Base-by-base conservation (phyloP, 139 green algal genomes). In the Parachlorella kessleri region DNA sequence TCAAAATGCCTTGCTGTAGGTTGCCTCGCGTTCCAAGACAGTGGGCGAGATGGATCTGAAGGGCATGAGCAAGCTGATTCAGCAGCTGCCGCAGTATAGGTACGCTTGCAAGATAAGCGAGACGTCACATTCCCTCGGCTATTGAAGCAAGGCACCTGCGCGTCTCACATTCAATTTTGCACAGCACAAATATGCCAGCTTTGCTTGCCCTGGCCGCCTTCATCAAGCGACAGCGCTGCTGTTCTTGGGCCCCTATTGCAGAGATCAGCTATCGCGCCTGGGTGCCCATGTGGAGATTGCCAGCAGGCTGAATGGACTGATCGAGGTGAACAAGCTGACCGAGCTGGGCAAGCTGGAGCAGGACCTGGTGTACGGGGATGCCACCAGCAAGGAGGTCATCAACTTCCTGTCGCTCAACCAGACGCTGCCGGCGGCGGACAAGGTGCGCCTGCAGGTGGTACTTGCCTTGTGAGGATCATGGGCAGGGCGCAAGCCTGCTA, bases 361-460 rank as follows among this genome's bases (percentile, higher is more conserved):
- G 89, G 95, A 98, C 83, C 65, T 99, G 48, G 92, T 99, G 67
- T 97, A 96, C 81, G 97, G 96, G 0, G 94, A 99, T 14, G 95
- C 93, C 63, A 95, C 81, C 64, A 89, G 70, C 81, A 97, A 98
- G 85, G 96, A 99, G 54, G 81, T 99, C 63, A 90, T 98, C 63
- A 80, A 84, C 23, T 93, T 92, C 74, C 85, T 97, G 9, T 79
- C 75, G 7, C 64, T 67, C 66, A 73, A 89, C 68, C 75, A 81
- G 63, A 48, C 55, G 35, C 66, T 89, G 21, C 63, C 71, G 4
- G 33, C 75, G 33, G 48, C 75, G 28, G 91, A 94, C 79, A 96
- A 96, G 80, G 83, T 86, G 66, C 2, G 79, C 28, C 1, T 30
- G 55, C 66, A 9, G 32, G 33, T n/a, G n/a, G n/a, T n/a, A n/a